Conservation (phyloP, 1,139 yeast genomes). For the Nadsonia commutata region DNA sequence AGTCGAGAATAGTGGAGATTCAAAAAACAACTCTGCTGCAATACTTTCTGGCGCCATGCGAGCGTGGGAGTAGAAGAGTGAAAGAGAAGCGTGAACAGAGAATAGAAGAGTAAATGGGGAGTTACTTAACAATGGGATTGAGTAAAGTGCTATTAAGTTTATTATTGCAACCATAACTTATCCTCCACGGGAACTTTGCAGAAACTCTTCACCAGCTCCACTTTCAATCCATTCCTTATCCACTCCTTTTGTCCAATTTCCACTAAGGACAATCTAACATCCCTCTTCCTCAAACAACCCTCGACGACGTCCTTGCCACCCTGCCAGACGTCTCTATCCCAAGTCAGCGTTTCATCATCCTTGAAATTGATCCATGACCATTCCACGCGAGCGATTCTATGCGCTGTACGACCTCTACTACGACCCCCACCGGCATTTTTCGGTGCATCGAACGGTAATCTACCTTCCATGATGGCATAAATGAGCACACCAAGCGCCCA, state of each 20-base stretch:
- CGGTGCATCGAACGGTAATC: constrained; percentile 71
- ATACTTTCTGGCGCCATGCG: too few relatives aligned
- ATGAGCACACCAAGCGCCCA: constrained; percentile 93
- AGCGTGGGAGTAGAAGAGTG: too few relatives aligned
- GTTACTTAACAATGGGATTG: too few relatives aligned
- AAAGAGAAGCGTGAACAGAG: too few relatives aligned
- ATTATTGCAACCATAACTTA: too few relatives aligned
- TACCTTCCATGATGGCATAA: constrained; percentile 65
- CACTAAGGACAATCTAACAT: constrained; percentile 30
- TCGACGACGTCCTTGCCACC: constrained; percentile 40
- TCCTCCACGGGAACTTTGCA: neutral
- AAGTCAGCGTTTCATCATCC: constrained; percentile 15
- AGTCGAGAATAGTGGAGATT: too few relatives aligned
- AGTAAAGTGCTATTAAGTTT: too few relatives aligned
- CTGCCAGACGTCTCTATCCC: constrained; percentile 22
- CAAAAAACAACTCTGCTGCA: too few relatives aligned
- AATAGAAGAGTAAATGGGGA: too few relatives aligned
- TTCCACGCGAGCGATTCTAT: constrained; percentile 80
- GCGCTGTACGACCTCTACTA: constrained; percentile 54
- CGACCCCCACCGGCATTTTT: constrained; percentile 24
- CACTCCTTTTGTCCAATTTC: constrained; percentile 27
- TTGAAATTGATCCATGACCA: constrained; percentile 65
- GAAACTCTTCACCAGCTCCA: neutral
- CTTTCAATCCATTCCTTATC: constrained; percentile 14
- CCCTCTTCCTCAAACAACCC: constrained; percentile 38